phyloP scores from a whole-genome alignment of 371 early-diverging fungal genomes.

The Mortierella sp. region DNA sequence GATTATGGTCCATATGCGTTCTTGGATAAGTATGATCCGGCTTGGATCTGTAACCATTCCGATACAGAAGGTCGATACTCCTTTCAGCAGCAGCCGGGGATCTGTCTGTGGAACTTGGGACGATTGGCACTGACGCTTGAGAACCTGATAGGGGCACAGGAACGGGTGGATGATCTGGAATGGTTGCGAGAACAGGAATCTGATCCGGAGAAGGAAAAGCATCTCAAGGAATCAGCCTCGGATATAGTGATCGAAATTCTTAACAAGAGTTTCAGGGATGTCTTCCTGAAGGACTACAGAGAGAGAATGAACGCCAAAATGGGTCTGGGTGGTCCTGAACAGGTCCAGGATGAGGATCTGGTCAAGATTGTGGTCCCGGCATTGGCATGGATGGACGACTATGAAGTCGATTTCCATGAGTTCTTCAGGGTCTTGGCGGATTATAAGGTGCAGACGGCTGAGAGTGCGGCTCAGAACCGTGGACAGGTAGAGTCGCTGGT shows the following conservation, averaged over 20 bases:
- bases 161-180: conserved; percentile 54
- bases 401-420: conserved; percentile 46
- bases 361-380: conserved; percentile 36
- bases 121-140: conserved; percentile 78
- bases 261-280: conserved; percentile 56
- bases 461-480: conserved; percentile 23
- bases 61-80: conserved; percentile 78
- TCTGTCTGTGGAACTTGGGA: conserved; percentile 86
- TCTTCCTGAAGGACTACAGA: conserved; percentile 44
- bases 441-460: conserved; percentile 22
- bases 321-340: conserved; percentile 30
- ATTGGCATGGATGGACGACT: conserved; percentile 50
- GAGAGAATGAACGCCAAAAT: conserved; percentile 49
- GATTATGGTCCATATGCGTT: conserved; percentile 94
- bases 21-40: conserved; percentile 85
- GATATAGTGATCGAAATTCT: conserved; percentile 49
- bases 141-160: conserved; percentile 73
- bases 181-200: conserved; percentile 38
- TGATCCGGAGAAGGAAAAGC: conserved; percentile 31
- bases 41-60: conserved; percentile 81
- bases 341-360: conserved; percentile 23
- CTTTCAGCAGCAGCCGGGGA: conserved; percentile 85
- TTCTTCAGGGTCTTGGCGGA: conserved; percentile 44
- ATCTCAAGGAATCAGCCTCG: conserved; percentile 57
- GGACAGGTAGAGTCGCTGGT: conserved; percentile 26